Evolutionary conservation across 108 stramenopile genomes (phyloP).

Genomic region (Cyclotella choctawhatcheeana): DNA sequence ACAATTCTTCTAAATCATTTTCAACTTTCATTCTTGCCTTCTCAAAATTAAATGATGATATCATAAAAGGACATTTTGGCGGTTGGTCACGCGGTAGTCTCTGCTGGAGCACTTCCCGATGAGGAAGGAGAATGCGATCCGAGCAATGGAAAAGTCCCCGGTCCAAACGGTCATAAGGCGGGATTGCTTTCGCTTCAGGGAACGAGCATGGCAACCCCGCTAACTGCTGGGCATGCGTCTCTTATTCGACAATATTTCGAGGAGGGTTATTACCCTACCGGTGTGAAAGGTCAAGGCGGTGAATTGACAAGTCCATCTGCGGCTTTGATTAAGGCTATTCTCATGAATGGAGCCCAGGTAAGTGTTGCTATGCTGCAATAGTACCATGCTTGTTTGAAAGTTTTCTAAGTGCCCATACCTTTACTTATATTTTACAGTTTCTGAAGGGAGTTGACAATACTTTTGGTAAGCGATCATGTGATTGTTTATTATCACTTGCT

Average conservation of each 20-base stretch:
- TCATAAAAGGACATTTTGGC: conserved; percentile 29
- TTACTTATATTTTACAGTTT: conserved; percentile 2
- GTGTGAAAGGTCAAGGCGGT: conserved; percentile 24
- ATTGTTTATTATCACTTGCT: neutral
- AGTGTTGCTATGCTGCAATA: neutral
- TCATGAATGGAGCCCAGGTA: conserved; percentile 60
- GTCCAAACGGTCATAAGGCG: conserved; percentile 1
- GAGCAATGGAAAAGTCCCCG: conserved; percentile 12
- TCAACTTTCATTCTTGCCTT: neutral
- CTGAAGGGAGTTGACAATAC: conserved; percentile 37
- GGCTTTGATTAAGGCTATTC: conserved; percentile 66
- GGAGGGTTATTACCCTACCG: conserved; percentile 61
- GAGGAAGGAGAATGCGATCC: conserved; percentile 32
- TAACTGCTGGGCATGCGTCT: conserved; percentile 63
- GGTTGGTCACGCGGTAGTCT: conserved; percentile 41
- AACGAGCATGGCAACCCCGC: conserved; percentile 70
- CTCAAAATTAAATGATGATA: too few species aligned
- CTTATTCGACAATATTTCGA: conserved; percentile 71
- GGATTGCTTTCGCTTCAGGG: conserved; percentile 41
- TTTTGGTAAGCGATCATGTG: neutral
- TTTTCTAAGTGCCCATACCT: conserved; percentile 6
- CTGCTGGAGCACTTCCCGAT: conserved; percentile 54
- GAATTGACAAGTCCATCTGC: conserved; percentile 54
- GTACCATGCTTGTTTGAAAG: neutral
- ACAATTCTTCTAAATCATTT: too few species aligned